Evolutionary conservation across 305 asterid species (phyloP), one percentile per base, ranked within the genome.

Genomic region (Plantago coronopus): DNA sequence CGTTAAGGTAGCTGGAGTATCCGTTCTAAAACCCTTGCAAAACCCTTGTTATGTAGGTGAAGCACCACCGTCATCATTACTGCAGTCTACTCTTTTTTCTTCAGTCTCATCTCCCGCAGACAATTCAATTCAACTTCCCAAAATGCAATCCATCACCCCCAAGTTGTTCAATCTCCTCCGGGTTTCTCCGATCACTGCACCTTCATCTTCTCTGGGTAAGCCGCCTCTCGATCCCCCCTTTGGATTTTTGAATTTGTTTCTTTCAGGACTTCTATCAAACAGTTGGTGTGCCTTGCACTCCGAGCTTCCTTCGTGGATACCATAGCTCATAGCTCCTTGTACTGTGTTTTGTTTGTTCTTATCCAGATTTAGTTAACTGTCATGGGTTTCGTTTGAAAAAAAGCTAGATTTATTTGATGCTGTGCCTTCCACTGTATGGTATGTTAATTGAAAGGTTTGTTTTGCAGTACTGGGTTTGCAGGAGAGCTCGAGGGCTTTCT

Each of bases 61-160:
- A 7, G 9, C 9, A 4, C 9, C 38, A 31, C 38, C 38, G 7
- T 31, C 9, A 31, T 2, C 1, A 7, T 7, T 1, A 6, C 13
- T 34, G 40, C 9, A 34, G n/a, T n/a, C 12, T 34, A 1, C 12
- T 0, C 1, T 34, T 34, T 2, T 6, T n/a, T 47, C n/a, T 5
- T 29, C 44, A 8, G 23, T 44, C 8, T 14, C 5, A 17, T 47
- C 31, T 55, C 45, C 3, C 59, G 12, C 38, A 13, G 9, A 14
- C 47, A 43, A 59, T 19, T 25, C 47, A 43, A 59, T 19, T 25
- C 25, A n/a, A 69, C 37, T 63, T 31, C 43, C 53, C 18, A 16
- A 42, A 34, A 87, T 89, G 97, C 76, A 58, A 64, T 73, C 81
- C 11, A 62, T 79, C 54, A 77, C 77, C 50, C 63, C 75, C 15